Base-by-base conservation (phyloP, 306 rosid genomes). In the Lupinus albus region DNA sequence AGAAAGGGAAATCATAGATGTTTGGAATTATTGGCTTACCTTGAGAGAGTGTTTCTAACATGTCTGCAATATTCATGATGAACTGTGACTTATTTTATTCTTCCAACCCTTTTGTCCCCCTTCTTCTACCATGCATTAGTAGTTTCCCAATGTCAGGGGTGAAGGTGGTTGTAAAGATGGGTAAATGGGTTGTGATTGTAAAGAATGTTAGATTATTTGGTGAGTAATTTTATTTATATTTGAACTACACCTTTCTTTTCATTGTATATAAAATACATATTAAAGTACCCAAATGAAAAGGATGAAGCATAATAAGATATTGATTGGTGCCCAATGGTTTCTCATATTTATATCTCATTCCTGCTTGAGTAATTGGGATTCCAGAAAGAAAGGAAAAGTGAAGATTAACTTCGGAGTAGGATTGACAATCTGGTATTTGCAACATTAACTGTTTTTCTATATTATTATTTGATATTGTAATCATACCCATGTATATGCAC, bases 1-100 rank as follows among this genome's bases (percentile, higher is more conserved):
- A 84, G 73, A 70, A 74, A 66, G 76, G 58, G 36, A 78, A 82
- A 46, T 46, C 64, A 39, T 73, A 77, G 68, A 68, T 36, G 64
- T 48, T 65, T 53, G 74, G 50, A 56, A 56, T 15, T 67, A 58
- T 49, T 72, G 63, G 56, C 13, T 68, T 51, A 61, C 74, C 49
- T 81, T 32, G 18, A 41, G 38, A 35, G 58, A 71, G 72, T 71
- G 53, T 61, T 55, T 51, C 45, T 64, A 72, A 62, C 49, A 66
- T 71, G 84, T 54, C 35, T 48, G 53, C 64, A 75, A 71, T 65
- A 52, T 60, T 66, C 56, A 74, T 75, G 74, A 75, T 58, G 61
- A 76, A 75, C 67, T 33, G 71, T 66, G 30, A 68, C 66, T 11
- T 47, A 32, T 8, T 47, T 52, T 61, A 44, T 74, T 52, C 64